These are phyloP conservation scores for Diaporthe destruens DNA, from an alignment of 2,329 filamentous ascomycete genomes.

Conservation along the genomic window DNA sequence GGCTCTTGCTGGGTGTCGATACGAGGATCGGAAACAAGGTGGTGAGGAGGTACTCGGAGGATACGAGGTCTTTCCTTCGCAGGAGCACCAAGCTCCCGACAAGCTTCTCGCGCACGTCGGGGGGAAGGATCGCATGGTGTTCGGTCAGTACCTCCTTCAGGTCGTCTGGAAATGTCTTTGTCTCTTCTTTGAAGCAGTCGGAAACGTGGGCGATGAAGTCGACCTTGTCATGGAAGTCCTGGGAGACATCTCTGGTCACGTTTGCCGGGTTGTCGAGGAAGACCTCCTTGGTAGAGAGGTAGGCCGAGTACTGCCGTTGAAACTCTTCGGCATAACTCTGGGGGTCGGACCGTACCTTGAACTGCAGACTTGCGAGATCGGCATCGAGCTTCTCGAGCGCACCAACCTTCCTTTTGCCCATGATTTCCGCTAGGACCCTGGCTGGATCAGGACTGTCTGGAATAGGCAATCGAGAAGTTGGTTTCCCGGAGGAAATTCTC, in stretches of 20 bases:
- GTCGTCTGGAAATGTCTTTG: conserved; percentile 81
- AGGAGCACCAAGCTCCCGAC: conserved; percentile 90
- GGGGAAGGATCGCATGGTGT: conserved; percentile 86
- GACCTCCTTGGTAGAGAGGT: conserved; percentile 90
- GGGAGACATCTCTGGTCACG: conserved; percentile 80
- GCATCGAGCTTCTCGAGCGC: conserved; percentile 96
- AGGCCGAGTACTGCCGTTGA: conserved; percentile 87
- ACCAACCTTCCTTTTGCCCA: conserved; percentile 90
- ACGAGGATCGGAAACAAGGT: conserved; percentile 95
- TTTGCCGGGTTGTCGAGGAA: conserved; percentile 87
- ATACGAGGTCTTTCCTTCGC: conserved; percentile 90
- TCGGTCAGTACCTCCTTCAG: conserved; percentile 83
- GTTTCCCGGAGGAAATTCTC: conserved; percentile 3
- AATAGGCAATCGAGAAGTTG: neutral
- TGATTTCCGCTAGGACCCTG: conserved; percentile 55
- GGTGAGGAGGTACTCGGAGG: conserved; percentile 85
- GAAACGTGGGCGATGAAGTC: conserved; percentile 95
- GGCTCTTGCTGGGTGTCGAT: conserved; percentile 89
- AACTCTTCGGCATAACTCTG: conserved; percentile 91
- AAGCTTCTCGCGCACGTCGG: conserved; percentile 92
- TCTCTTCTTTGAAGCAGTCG: conserved; percentile 90
- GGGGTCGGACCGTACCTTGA: conserved; percentile 91
- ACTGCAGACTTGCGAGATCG: conserved; percentile 88
- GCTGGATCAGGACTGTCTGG: neutral
- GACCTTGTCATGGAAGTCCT: conserved; percentile 90